Base-by-base conservation (phyloP, 192 early-diverging fungal species). In the Gigaspora rosea region DNA sequence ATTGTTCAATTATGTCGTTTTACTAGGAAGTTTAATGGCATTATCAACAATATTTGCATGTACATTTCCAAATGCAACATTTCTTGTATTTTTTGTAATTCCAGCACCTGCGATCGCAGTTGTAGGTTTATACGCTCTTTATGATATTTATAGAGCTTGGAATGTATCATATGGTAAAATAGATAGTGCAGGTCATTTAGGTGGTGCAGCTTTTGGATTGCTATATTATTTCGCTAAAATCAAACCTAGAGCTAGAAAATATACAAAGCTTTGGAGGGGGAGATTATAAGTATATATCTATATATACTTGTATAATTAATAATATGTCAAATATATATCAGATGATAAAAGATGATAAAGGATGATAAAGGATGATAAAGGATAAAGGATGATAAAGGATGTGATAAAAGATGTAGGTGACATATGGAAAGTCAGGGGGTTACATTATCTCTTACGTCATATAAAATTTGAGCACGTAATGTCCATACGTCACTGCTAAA, bases 81-180 rank as follows among this genome's bases (percentile, higher is more conserved):
- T 85, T 18, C 32, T 85, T 4, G 65, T 85, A 20, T 85, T 85
- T 47, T 84, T 84, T 36, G 54, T 84, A 15, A 69, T 82, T 27
- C 83, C 83, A n/a, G 80, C 80, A 78, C 81, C 81, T 11, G 83
- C 83, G 1, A 79, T 80, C 13, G 79, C 64, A 3, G 77, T 80
- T 18, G 81, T 85, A 0, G 83, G 79, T 51, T 32, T 82, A 35
- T 80, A 79, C 69, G 81, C 81, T 50, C 69, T 77, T 5, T 85
- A 82, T 73, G 83, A 85, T 47, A 64, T 82, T 49, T 82, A 82
- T 22, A 71, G 68, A 27, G 78, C 81, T 11, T 75, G 71, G 8
- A 9, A 3, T 1, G 13, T 69, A 18, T 73, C 79, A 75, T 61
- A 8, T 62, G 76, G 80, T 32, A 75, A 73, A 64, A 68, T 81